A percentile compares a stretch with the other conserved stretches of the same genome.
Evolutionary conservation across 768 basidiomycete genomes (phyloP).

Genomic region (Mycena vulgaris): DNA sequence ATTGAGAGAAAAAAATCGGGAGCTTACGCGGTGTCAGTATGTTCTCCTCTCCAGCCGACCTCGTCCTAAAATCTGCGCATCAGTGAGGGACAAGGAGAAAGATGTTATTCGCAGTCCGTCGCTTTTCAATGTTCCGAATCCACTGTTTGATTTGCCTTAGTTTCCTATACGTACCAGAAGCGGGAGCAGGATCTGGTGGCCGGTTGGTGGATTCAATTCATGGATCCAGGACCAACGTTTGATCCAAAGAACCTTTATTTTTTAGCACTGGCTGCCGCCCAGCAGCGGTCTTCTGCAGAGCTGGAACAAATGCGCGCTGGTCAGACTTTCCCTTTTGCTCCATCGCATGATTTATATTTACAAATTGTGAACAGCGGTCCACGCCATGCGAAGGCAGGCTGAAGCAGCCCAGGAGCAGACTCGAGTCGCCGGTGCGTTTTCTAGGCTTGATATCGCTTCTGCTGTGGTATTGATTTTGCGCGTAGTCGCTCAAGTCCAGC

Average conservation of each 20-base stretch:
- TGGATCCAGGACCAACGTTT: neutral
- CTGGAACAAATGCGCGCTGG: conserved; percentile 31
- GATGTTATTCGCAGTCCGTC: conserved; percentile 30
- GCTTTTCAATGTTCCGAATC: neutral
- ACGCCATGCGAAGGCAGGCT: conserved; percentile 21
- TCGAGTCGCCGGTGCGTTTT: conserved; percentile 5
- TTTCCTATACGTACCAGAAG: conserved; percentile 36
- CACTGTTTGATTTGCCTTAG: neutral
- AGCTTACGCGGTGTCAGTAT: conserved; percentile 25
- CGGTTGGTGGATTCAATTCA: conserved; percentile 12
- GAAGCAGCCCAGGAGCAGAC: conserved; percentile 17
- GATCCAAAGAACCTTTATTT: neutral
- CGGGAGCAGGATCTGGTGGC: conserved; percentile 30
- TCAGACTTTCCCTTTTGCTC: neutral
- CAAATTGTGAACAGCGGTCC: conserved; percentile 12
- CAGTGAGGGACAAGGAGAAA: conserved; percentile 34
- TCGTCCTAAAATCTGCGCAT: neutral
- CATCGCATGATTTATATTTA: neutral
- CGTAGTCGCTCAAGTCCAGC: conserved; percentile 14
- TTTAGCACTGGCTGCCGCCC: conserved; percentile 26
- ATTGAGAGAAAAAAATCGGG: conserved; percentile 25
- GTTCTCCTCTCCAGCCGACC: too few species aligned
- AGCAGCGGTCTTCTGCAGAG: conserved; percentile 30
- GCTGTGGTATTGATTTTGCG: neutral
- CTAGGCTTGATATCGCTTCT: neutral